Percentiles rank a stretch among this genome's conserved stretches.
phyloP scores from a whole-genome alignment of 2,329 filamentous ascomycete genomes.

The Colletotrichum spinosum region DNA sequence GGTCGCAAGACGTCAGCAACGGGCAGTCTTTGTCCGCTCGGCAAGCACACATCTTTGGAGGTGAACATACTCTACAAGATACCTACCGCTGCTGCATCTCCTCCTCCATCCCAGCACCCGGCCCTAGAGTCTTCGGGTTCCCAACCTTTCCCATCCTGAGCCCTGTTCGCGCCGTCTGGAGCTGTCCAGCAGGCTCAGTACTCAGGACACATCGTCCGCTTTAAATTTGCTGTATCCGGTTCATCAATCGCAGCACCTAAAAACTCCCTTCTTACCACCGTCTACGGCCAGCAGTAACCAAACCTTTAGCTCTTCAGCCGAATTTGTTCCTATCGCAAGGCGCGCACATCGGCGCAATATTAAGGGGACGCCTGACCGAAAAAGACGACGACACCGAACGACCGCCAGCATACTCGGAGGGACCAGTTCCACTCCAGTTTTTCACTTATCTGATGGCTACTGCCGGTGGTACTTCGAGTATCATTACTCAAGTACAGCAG shows the following conservation, averaged over 20 bases:
- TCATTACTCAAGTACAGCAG: constrained; percentile 99
- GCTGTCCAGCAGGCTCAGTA: constrained; percentile 40
- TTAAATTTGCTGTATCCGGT: constrained; percentile 60
- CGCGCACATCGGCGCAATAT: constrained; percentile 84
- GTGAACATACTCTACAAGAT: constrained; percentile 3
- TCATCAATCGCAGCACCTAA: no score
- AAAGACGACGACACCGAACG: constrained; percentile 90
- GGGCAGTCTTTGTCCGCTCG: constrained; percentile 57
- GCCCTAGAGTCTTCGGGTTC: constrained; percentile 65
- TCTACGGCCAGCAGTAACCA: constrained; percentile 49
- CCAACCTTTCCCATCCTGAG: constrained; percentile 70
- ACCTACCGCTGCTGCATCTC: constrained; percentile 51
- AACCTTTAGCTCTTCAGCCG: constrained; percentile 53
- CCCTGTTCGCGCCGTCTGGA: constrained; percentile 61
- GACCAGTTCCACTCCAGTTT: constrained; percentile 88
- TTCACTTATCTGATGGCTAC: constrained; percentile 99
- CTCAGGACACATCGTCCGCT: background rate
- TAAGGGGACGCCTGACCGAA: constrained; percentile 77
- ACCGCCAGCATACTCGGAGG: constrained; percentile 95
- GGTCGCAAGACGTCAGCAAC: constrained; percentile 56
- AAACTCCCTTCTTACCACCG: constrained; percentile 46
- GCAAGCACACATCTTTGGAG: constrained; percentile 39
- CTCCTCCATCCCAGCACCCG: constrained; percentile 71
- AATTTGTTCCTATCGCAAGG: constrained; percentile 80
- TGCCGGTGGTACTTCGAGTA: constrained; percentile 95